Evolutionary conservation across 1,139 yeast genomes (phyloP).

Genomic region (Yamadazyma epiphylla): DNA sequence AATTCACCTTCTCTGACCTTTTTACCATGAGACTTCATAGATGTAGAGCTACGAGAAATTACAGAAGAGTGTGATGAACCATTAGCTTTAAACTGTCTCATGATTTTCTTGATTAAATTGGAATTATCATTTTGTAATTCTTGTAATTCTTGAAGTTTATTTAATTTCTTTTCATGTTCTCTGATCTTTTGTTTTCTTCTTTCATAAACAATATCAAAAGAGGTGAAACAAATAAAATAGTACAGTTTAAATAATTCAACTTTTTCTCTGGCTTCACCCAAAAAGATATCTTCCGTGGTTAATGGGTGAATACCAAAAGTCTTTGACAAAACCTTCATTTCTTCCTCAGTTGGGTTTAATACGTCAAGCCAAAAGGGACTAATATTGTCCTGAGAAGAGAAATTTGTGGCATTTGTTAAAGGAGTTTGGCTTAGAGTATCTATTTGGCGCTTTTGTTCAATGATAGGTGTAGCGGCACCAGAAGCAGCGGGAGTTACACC

Average conservation of each 20-base stretch:
- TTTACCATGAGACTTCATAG: conserved; percentile 26
- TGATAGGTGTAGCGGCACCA: conserved; percentile 1
- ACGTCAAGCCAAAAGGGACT: conserved; percentile 90
- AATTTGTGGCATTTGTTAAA: conserved; percentile 13
- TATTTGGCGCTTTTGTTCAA: background rate
- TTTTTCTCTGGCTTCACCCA: conserved; percentile 93
- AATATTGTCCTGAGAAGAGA: conserved; percentile 1
- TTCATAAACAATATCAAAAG: conserved; percentile 83
- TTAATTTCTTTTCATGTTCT: conserved; percentile 39
- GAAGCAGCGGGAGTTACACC: background rate
- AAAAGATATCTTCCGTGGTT: conserved; percentile 91
- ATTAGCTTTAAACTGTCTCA: conserved; percentile 10
- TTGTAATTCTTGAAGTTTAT: conserved; percentile 38
- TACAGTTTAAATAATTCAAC: conserved; percentile 88
- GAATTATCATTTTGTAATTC: conserved; percentile 18
- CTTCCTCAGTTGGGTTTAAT: conserved; percentile 90
- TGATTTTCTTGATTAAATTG: conserved; percentile 7
- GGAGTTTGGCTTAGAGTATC: conserved; percentile 7
- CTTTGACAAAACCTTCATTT: conserved; percentile 87
- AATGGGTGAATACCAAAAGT: conserved; percentile 94
- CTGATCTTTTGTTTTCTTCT: conserved; percentile 48
- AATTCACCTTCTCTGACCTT: conserved; percentile 66
- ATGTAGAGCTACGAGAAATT: conserved; percentile 17
- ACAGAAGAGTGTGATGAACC: conserved; percentile 4
- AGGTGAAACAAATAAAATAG: conserved; percentile 88